These are phyloP conservation scores for Pterulicium gracile DNA, from an alignment of 1,284 basidiomycete species.

Conservation along the genomic window DNA sequence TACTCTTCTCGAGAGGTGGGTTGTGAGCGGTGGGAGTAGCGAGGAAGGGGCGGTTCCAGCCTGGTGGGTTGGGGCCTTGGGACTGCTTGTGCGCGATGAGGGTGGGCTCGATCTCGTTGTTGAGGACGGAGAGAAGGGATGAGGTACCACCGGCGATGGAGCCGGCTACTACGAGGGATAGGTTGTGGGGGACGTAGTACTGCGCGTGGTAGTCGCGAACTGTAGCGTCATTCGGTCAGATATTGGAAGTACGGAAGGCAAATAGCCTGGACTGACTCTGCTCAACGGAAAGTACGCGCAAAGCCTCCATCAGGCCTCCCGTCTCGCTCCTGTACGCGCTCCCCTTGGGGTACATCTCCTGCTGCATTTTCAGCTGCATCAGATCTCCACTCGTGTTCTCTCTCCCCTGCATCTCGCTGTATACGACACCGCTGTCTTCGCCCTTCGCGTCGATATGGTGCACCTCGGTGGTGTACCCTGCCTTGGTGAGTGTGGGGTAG, in stretches of 20 bases:
- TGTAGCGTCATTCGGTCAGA: constrained; percentile 27
- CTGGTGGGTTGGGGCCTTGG: constrained; percentile 53
- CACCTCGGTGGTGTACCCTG: constrained; percentile 60
- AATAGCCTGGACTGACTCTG: constrained; percentile 53
- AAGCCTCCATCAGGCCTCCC: constrained; percentile 88
- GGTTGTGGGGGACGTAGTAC: constrained; percentile 94
- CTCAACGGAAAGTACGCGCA: constrained; percentile 80
- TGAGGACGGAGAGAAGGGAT: constrained; percentile 67
- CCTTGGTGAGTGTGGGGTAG: constrained; percentile 89
- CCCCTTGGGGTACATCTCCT: constrained; percentile 67
- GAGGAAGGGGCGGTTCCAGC: constrained; percentile 92
- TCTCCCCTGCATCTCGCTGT: constrained; percentile 96
- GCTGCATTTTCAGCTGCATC: constrained; percentile 69
- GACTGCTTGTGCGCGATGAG: constrained; percentile 69
- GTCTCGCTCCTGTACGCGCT: constrained; percentile 96
- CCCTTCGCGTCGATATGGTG: constrained; percentile 90
- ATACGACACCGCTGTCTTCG: constrained; percentile 93
- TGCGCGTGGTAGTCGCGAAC: constrained; percentile 85
- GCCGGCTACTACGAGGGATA: constrained; percentile 76
- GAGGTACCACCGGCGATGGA: constrained; percentile 63
- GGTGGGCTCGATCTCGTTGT: constrained; percentile 73
- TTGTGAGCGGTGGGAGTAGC: constrained; percentile 74
- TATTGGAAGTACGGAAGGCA: constrained; percentile 8
- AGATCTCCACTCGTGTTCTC: constrained; percentile 89
- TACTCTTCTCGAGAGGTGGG: constrained; percentile 41